Conservation (phyloP, 768 basidiomycete genomes). For the Tephrocybe sp. region DNA sequence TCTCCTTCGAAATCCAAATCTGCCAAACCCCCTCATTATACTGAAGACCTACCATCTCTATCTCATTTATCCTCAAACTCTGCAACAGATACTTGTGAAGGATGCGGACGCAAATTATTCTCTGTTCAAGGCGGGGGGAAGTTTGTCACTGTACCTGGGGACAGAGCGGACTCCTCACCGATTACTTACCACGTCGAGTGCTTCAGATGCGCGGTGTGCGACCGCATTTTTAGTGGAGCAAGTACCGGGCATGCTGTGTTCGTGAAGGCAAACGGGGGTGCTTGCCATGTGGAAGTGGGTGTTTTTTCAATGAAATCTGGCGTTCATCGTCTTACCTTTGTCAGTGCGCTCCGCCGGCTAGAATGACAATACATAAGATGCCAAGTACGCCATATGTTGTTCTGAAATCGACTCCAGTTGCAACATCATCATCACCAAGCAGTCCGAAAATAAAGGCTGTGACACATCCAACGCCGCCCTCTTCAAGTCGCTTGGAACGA, state of each 20-base stretch:
- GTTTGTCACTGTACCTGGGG: slow-evolving; percentile 71
- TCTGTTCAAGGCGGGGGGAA: slow-evolving; percentile 55
- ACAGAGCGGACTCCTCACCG: slow-evolving; percentile 43
- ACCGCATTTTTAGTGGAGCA: slow-evolving; percentile 60
- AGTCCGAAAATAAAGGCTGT: slow-evolving; percentile 9
- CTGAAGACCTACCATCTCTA: slow-evolving; percentile 20
- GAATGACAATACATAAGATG: slow-evolving; percentile 37
- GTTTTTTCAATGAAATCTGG: not conserved
- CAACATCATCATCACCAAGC: slow-evolving; percentile 8
- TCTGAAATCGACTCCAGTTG: slow-evolving; percentile 12
- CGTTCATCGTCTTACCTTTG: not conserved
- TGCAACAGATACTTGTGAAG: slow-evolving; percentile 52
- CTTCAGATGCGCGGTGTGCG: slow-evolving; percentile 72
- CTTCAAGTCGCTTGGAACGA: slow-evolving; percentile 41
- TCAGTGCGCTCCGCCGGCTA: slow-evolving; percentile 48
- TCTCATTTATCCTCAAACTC: slow-evolving; percentile 12
- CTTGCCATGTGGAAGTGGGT: slow-evolving; percentile 64
- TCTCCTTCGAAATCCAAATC: slow-evolving; percentile 4
- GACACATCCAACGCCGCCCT: slow-evolving; percentile 22
- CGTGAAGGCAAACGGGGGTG: slow-evolving; percentile 61
- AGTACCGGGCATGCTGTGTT: slow-evolving; percentile 68
- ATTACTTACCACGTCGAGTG: slow-evolving; percentile 73
- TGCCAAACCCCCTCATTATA: slow-evolving; percentile 4
- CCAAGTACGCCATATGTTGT: slow-evolving; percentile 24
- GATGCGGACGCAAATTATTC: slow-evolving; percentile 61